Base-by-base conservation (phyloP, 202 grass and related monocot genomes). In the Saccharum hybrid region DNA sequence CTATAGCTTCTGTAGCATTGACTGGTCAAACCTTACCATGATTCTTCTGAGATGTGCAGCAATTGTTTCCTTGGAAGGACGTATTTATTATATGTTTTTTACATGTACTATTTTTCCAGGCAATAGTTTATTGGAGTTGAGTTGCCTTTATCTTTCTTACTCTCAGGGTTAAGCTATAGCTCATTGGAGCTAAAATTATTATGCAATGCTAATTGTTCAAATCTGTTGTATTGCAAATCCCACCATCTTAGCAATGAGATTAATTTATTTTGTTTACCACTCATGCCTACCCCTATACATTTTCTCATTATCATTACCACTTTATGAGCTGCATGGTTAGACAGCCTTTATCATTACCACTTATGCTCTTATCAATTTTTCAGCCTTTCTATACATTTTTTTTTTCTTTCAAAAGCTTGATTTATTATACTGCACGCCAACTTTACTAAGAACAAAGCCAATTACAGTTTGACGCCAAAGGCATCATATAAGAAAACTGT, bases 1-100 rank as follows among this genome's bases (percentile, higher is more conserved):
- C 77, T 85, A 71, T 68, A 86, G 21, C 33, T 68, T 56, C n/a
- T 78, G 60, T 72, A 48, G 88, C 51, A 79, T 86, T 90, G 83
- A 90, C 83, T 74, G 79, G 88, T 90, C 88, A 90, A 86, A 86
- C 42, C 71, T n/a, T 12, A 0, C 63, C 59, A 80, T 73, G 49
- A 79, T 89, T 89, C 19, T 85, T 82, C 59, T 66, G 15, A 48
- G 78, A 67, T 82, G 72, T 71, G 34, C 48, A 72, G 38, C 45
- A 89, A 48, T 42, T 82, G 46, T 82, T 78, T 66, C 30, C 48
- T 82, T 82, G 66, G 46, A 51, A 73, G 21, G 66, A 13, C 48
- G 9, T 13, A 30, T 78, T 68, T 48, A 28, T 71, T 77, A 62
- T 77, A 77, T 33, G 15, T 68, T 73, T 75, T 67, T 23, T 73